These are phyloP conservation scores for Calonectria hawksworthii DNA, from an alignment of 2,329 filamentous ascomycete genomes.

Conservation along the genomic window DNA sequence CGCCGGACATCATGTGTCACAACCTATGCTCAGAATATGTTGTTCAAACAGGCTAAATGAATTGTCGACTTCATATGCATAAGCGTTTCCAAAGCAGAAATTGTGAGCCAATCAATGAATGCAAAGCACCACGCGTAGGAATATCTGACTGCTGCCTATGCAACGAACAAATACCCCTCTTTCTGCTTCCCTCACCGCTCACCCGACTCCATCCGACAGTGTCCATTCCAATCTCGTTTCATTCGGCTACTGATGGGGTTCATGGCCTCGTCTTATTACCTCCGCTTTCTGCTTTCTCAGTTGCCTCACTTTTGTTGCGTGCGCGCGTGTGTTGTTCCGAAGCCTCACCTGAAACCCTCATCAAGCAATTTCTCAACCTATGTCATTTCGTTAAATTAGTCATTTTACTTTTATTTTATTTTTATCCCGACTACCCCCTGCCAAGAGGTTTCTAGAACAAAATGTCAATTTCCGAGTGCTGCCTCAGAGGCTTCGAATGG, in stretches of 20 bases:
- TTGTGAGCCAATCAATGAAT: neutral
- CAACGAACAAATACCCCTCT: neutral
- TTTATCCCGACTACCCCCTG: neutral
- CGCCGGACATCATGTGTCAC: neutral
- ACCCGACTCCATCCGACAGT: neutral
- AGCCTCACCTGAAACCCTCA: neutral
- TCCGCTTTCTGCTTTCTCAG: neutral
- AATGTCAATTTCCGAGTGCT: slow-evolving; percentile 44
- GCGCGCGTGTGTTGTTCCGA: neutral
- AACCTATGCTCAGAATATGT: neutral
- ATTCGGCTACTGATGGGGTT: neutral
- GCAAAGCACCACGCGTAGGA: neutral
- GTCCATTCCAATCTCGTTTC: neutral
- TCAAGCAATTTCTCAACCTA: neutral
- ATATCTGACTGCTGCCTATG: neutral
- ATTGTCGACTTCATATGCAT: neutral
- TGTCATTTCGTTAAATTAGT: neutral
- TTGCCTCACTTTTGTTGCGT: neutral
- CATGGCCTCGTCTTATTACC: neutral
- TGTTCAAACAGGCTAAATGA: neutral
- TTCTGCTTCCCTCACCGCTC: neutral
- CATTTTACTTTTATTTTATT: neutral
- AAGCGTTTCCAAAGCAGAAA: neutral
- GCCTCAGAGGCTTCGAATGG: slow-evolving; percentile 57
- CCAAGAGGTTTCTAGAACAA: neutral